phyloP scores from a whole-genome alignment of 495 filamentous ascomycete genomes.

The Aspergillus ostianus region DNA sequence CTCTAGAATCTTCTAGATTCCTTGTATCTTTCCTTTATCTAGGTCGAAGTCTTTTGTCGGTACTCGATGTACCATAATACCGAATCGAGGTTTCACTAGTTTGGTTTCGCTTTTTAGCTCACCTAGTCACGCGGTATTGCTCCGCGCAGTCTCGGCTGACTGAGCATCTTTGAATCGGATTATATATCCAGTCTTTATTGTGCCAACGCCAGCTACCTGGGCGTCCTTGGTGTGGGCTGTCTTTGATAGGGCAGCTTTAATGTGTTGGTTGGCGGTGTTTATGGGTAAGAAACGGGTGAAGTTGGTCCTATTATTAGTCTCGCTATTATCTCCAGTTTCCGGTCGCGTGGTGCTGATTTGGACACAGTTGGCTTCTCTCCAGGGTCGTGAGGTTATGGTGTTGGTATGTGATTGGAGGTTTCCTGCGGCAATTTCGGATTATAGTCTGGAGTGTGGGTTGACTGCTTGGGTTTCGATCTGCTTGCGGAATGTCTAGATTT shows the following conservation, averaged over 20 bases:
- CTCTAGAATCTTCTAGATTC: slow-evolving; percentile 21
- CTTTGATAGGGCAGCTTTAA: slow-evolving; percentile 18
- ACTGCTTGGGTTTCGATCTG: slow-evolving; percentile 4
- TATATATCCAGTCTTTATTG: slow-evolving; percentile 24
- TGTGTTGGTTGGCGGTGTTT: slow-evolving; percentile 15
- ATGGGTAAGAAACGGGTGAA: slow-evolving; percentile 22
- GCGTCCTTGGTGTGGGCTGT: slow-evolving; percentile 16
- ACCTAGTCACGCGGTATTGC: slow-evolving; percentile 15
- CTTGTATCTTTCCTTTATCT: slow-evolving; percentile 9
- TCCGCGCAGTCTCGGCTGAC: slow-evolving; percentile 17
- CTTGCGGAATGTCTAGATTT: slow-evolving; percentile 7
- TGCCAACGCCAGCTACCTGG: slow-evolving; percentile 21
- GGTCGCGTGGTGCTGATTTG: slow-evolving; percentile 10
- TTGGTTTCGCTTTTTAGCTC: slow-evolving; percentile 20
- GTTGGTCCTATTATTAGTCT: slow-evolving; percentile 5
- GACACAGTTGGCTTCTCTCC: slow-evolving; percentile 14
- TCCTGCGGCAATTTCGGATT: slow-evolving; percentile 1
- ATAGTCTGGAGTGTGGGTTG: slow-evolving; percentile 3
- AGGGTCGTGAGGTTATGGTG: slow-evolving; percentile 1
- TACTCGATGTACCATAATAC: slow-evolving; percentile 19
- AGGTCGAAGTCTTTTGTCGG: slow-evolving; percentile 25
- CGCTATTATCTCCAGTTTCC: background rate
- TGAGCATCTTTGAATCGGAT: slow-evolving; percentile 18
- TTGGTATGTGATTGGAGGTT: slow-evolving; percentile 3
- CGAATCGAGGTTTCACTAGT: slow-evolving; percentile 20